phyloP scores from a whole-genome alignment of 768 basidiomycete genomes.

The Termitomyces sp. region DNA sequence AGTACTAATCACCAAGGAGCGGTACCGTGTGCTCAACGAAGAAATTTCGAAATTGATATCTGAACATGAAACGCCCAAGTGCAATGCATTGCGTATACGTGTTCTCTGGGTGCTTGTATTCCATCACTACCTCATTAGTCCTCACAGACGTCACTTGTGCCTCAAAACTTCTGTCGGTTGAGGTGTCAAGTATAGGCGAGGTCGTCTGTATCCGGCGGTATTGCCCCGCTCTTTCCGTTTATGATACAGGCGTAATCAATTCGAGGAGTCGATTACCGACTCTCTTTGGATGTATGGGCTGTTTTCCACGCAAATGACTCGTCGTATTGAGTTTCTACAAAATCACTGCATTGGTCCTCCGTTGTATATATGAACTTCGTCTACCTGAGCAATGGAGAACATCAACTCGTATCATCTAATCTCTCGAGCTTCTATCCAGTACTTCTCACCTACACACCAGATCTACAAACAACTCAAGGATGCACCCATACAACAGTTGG shows the following conservation, averaged over 20 bases:
- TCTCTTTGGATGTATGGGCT: background rate
- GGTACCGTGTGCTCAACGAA: background rate
- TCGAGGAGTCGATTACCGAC: background rate
- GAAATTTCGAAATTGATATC: background rate
- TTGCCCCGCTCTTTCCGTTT: background rate
- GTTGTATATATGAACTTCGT: background rate
- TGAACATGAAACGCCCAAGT: slow-evolving; percentile 1
- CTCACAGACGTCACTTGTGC: background rate
- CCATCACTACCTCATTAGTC: background rate
- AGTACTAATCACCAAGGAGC: background rate
- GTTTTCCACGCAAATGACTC: background rate
- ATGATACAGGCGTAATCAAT: background rate
- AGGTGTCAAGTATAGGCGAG: background rate
- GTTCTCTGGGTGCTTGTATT: background rate
- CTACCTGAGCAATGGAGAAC: background rate
- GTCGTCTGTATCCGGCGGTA: background rate
- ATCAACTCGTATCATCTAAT: background rate
- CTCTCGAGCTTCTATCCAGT: background rate
- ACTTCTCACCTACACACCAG: background rate
- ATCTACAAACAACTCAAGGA: background rate
- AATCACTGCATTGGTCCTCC: background rate
- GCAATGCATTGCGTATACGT: background rate
- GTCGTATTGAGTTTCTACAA: too few species aligned
- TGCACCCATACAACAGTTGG: slow-evolving; percentile 40
- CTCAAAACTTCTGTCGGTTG: background rate